Conservation (phyloP, 169 alveolate genomes). For the Babesia caballi region DNA sequence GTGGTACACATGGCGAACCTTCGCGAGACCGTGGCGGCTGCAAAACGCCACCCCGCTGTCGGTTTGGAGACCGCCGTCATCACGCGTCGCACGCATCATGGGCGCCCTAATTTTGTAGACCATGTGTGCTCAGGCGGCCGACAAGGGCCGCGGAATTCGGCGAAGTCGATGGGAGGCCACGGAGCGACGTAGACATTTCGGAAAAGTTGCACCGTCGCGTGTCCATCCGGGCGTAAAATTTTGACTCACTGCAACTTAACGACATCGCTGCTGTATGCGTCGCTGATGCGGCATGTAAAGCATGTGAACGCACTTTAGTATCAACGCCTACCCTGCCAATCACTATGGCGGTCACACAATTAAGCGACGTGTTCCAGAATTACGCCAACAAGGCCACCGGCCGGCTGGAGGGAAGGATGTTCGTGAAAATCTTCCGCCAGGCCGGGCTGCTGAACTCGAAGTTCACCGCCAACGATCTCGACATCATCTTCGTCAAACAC, state of each 20-base stretch:
- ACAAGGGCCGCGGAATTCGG: too few relatives aligned
- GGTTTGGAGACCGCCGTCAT: not conserved
- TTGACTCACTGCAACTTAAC: conserved; percentile 17
- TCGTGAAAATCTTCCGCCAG: conserved; percentile 44
- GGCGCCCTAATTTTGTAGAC: too few relatives aligned
- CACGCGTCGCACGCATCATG: too few relatives aligned
- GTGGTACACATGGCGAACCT: too few relatives aligned
- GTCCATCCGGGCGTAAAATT: not conserved
- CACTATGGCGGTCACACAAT: conserved; percentile 3
- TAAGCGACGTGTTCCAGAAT: conserved; percentile 13
- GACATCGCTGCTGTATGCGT: not conserved
- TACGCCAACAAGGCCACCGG: conserved; percentile 32
- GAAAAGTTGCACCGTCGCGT: not conserved
- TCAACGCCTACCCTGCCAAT: not conserved
- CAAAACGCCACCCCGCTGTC: not conserved
- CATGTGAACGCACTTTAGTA: not conserved
- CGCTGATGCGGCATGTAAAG: not conserved
- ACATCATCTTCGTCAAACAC: conserved; percentile 37
- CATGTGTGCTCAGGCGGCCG: too few relatives aligned
- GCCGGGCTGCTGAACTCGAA: conserved; percentile 26
- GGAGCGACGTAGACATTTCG: too few relatives aligned
- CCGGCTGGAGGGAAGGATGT: conserved; percentile 56
- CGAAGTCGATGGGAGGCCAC: too few relatives aligned
- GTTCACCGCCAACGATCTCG: conserved; percentile 19
- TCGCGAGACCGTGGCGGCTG: not conserved